These are phyloP conservation scores for Calonectria ilicicola DNA, from an alignment of 2,329 filamentous ascomycete species.

Conservation along the genomic window DNA sequence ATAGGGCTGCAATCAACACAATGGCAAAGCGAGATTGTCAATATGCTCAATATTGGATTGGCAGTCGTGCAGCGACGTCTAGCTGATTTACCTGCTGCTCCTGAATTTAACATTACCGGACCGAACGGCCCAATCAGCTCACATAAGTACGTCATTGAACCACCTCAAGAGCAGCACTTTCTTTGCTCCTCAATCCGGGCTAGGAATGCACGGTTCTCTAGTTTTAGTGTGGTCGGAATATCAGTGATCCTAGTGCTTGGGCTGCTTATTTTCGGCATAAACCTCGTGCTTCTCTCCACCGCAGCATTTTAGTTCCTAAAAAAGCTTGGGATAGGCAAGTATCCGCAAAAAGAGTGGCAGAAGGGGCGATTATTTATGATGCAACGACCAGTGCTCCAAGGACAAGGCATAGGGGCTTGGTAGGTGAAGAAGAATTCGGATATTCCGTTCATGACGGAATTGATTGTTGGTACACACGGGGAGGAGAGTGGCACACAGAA, in stretches of 20 bases:
- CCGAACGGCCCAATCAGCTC: neutral
- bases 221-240: neutral
- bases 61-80: neutral
- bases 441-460: neutral
- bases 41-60: neutral
- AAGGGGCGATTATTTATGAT: neutral
- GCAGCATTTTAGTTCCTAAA: neutral
- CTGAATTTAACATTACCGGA: neutral
- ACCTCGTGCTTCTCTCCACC: neutral
- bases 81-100: neutral
- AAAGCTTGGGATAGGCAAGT: neutral
- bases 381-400: neutral
- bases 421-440: neutral
- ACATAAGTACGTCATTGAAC: neutral
- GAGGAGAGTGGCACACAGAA: neutral
- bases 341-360: neutral
- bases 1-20: neutral
- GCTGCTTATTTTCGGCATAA: neutral
- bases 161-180: neutral
- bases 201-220: neutral
- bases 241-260: neutral
- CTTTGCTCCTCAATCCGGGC: neutral
- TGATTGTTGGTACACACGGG: neutral
- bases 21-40: neutral
- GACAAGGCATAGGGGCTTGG: neutral